Evolutionary conservation across 495 filamentous ascomycete species (phyloP), one percentile per base, ranked within the genome.

Genomic region (Aspergillus asperescens): DNA sequence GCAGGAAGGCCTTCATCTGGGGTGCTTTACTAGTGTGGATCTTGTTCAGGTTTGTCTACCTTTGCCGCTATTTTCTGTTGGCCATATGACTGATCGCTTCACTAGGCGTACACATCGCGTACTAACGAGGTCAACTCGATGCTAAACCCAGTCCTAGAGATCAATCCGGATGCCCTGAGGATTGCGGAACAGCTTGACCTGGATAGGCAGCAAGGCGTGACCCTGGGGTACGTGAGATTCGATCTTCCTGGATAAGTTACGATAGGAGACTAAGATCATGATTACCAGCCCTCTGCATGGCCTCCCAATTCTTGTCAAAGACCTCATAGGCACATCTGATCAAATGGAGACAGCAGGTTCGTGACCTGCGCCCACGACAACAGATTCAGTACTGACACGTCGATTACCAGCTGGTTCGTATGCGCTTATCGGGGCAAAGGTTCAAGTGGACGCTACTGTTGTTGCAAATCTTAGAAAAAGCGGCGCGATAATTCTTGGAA

Each of bases 301-400:
- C 12, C 75, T 88, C 28, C 84, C 85, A 0, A 78, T 87, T 37
- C 58, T 87, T 10, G 76, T 87, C 62, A 87, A 88, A 66, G 78
- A 84, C 60, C 85, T 81, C 59, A 85, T 86, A 39, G 82, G 77
- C 13, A 86, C 84, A 0, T 55, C 64, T 7, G 84, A 87, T 61
- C 65, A 73, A 49, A 84, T 86, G 82, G 77, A 81, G 52, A 84
- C 80, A 45, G 77, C 77, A 15, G 69, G 67, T 69, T 54, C 4
- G 41, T 22, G n/a, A 12, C 12, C 7, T 7, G n/a, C 9, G 22
- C 57, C 7, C 54, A 56, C 20, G 63, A 62, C 20, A 56, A 64
- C 6, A 3, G 16, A 19, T 63, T 7, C 4, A 1, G 40, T 15
- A 16, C 54, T 56, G 40, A 59, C 29, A 19, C 38, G 18, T 29